Evolutionary conservation across 176 grass and related monocot genomes (phyloP).

Genomic region (Elymus sibiricus): DNA sequence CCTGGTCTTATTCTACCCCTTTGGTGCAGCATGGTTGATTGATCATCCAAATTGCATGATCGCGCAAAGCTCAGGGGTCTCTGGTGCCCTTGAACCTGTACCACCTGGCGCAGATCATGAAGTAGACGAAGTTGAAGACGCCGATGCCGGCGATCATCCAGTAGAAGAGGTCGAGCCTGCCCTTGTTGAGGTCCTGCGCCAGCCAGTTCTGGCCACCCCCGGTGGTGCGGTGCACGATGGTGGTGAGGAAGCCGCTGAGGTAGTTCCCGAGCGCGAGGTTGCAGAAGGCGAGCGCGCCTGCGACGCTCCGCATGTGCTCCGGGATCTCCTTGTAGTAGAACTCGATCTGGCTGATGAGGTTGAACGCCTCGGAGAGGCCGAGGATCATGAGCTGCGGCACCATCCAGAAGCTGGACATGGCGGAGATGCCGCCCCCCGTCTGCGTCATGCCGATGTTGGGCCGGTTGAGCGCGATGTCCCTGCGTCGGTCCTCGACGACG

Average conservation of each 20-base stretch:
- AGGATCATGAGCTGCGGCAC: constrained; percentile 86
- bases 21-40: constrained; percentile 1
- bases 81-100: constrained; percentile 80
- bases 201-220: constrained; percentile 55
- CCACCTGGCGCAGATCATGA: constrained; percentile 79
- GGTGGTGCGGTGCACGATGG: constrained; percentile 58
- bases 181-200: constrained; percentile 87
- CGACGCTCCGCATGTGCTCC: constrained; percentile 95
- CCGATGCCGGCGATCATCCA: constrained; percentile 76
- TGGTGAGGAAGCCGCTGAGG: constrained; percentile 80
- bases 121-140: constrained; percentile 83
- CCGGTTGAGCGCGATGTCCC: constrained; percentile 43
- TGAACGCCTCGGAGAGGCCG: constrained; percentile 87
- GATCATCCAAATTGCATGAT: not conserved
- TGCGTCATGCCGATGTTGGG: constrained; percentile 44
- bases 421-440: constrained; percentile 55
- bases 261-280: constrained; percentile 86
- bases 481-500: constrained; percentile 54
- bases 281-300: constrained; percentile 81
- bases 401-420: constrained; percentile 92
- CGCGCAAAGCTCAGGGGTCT: not conserved
- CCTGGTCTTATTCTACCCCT: constrained; percentile 7
- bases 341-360: constrained; percentile 98
- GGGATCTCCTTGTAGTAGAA: constrained; percentile 99
- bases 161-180: constrained; percentile 85